Evolutionary conservation across 371 early-diverging fungal genomes (phyloP), one percentile per base, ranked within the genome.

Genomic region (Mortierella sp.): DNA sequence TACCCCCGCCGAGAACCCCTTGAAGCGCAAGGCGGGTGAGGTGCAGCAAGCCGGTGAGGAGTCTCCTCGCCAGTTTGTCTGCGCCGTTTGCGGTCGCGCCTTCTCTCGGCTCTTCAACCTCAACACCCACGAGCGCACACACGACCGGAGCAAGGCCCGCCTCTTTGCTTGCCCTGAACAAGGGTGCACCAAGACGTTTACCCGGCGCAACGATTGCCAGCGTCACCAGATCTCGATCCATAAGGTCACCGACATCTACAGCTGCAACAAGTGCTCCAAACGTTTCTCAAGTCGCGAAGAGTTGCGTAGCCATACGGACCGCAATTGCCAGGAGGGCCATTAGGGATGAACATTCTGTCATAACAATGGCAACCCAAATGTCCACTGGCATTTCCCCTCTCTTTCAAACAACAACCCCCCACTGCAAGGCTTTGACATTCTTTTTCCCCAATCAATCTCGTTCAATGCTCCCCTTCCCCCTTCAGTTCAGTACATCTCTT

Each of bases 91-190:
- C 78, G 87, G 89, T 54, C 83, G 88, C 38, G 79, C 82, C 35
- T 96, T 96, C 84, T 92, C 91, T 51, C 92, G 96, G 51, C 92
- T 92, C 32, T 95, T 93, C 87, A 96, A 96, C 84, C 90, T 96
- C 68, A 92, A 93, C 77, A 92, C 94, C 0, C 96, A 96, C 78
- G 84, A 92, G 76, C 90, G 90, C 71, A 95, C 94, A 11, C 96
- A 96, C 81, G 91, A 94, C 74, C 90, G 92, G 63, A 82, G 88
- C 65, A 92, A 96, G 56, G 87, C 88, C 4, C 93, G 93, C 80
- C 92, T 89, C 49, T 95, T 89, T 86, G 74, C 75, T 7, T 96
- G 96, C 83, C 76, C 80, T 60, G 75, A 83, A n/a, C 79, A 90
- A 16, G 86, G 85, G 14, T 95, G 95, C 82, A 79, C 76, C 63